Conservation (phyloP, 2,329 filamentous ascomycete genomes). For the Talaromyces sp. region DNA sequence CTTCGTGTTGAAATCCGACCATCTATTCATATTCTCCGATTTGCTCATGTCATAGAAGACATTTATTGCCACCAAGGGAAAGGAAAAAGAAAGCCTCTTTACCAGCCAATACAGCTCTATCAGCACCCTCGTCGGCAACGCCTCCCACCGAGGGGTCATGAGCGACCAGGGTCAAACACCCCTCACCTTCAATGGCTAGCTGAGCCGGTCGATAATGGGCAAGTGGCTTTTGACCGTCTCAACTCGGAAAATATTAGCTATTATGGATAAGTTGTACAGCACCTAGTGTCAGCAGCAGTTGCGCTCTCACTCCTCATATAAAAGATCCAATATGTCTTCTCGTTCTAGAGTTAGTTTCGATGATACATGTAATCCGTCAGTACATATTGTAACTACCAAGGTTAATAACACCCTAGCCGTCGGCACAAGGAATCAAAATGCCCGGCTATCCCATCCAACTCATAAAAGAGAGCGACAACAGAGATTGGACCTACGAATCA, state of each 20-base stretch:
- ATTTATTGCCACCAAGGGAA: neutral
- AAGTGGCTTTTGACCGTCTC: neutral
- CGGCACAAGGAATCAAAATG: neutral
- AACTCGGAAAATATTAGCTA: neutral
- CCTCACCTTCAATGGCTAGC: neutral
- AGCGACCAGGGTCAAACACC: neutral
- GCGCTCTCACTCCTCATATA: neutral
- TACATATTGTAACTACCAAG: neutral
- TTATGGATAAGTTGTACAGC: neutral
- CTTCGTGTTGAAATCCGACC: neutral
- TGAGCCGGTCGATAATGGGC: neutral
- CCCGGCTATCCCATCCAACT: neutral
- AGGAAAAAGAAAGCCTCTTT: neutral
- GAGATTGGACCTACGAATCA: conserved; percentile 4
- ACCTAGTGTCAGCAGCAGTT: too few species aligned
- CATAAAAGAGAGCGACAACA: neutral
- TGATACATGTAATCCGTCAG: neutral
- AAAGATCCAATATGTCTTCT: neutral
- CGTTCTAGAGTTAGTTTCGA: neutral
- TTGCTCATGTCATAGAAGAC: neutral
- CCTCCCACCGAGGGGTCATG: neutral
- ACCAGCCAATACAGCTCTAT: neutral
- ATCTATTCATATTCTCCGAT: neutral
- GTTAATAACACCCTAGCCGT: neutral
- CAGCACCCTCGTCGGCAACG: neutral